Evolutionary conservation across 2,329 filamentous ascomycete species (phyloP).

Genomic region (Fusarium zealandicum): DNA sequence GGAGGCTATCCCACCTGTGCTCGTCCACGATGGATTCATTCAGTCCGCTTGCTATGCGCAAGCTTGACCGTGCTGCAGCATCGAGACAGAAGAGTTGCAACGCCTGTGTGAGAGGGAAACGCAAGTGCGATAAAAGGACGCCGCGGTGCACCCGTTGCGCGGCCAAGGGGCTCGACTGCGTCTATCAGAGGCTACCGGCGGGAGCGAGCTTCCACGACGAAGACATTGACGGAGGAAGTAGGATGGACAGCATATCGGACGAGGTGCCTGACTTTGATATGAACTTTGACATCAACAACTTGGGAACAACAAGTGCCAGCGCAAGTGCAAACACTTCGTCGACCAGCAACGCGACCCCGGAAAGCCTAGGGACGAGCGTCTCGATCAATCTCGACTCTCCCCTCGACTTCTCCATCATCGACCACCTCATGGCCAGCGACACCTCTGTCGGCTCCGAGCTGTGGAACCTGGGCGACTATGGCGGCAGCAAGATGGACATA

Average conservation of each 20-base stretch:
- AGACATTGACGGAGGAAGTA: conserved; percentile 19
- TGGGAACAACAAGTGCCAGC: conserved; percentile 43
- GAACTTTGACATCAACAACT: conserved; percentile 46
- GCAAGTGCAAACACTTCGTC: conserved; percentile 16
- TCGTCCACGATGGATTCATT: conserved; percentile 37
- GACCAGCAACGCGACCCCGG: conserved; percentile 39
- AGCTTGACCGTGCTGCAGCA: conserved; percentile 45
- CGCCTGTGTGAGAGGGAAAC: conserved; percentile 56
- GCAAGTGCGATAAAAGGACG: conserved; percentile 55
- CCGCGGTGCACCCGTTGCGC: conserved; percentile 54
- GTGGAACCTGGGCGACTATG: conserved; percentile 41
- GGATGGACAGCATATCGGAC: conserved; percentile 4
- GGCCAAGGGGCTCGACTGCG: conserved; percentile 51
- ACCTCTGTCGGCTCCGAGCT: conserved; percentile 32
- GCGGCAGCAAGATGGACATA: conserved; percentile 43
- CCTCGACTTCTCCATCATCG: conserved; percentile 48
- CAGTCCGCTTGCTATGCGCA: conserved; percentile 39
- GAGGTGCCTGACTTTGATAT: conserved; percentile 48
- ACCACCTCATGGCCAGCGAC: conserved; percentile 44
- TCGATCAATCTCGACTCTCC: conserved; percentile 40
- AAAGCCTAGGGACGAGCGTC: conserved; percentile 39
- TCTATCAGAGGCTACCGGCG: conserved; percentile 50
- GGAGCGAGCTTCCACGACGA: conserved; percentile 34
- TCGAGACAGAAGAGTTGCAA: conserved; percentile 62
- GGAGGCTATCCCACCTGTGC: conserved; percentile 2